Base-by-base conservation (phyloP, 208 protist genomes). In the Trypanosoma mega region DNA sequence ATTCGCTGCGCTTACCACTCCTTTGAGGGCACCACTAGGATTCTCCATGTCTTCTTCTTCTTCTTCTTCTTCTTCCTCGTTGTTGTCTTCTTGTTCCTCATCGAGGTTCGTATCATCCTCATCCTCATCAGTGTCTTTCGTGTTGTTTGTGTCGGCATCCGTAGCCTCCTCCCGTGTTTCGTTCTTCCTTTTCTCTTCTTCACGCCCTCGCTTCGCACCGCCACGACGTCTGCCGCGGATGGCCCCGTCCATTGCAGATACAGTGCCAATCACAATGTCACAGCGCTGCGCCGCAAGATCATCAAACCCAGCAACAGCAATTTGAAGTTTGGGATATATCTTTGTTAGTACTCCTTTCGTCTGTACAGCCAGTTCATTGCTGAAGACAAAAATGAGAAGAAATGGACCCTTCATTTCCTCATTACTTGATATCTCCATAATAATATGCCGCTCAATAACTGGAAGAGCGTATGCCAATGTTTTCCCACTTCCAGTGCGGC, bases 391-490 rank as follows among this genome's bases (percentile, higher is more conserved):
- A 36, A 96, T 75, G 0, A 96, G 58, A 50, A 92, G 36, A 57
- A 96, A 96, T 11, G 90, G 90, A 1, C 78, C 82, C 3, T 29
- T 41, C 5, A 44, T 24, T 3, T 24, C 44, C 26, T 51, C 23
- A 27, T 45, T 45, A 18, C 65, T 39, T 14, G 62, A 36, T 21
- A 52, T 60, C 62, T 87, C 80, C 5, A 90, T 23, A 24, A 92
- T 76, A 4, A 85, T 61, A 55, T 92, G 84, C 5, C 90, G 80
- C 68, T 94, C 85, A 45, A 97, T 80, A 46, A 96, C 75, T 6
- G 99, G 99, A 12, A 99, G 92, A 9, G 99, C 85, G 77, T 99
- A 99, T 14, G 98, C 97, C 0, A 99, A 69, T 30, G 99, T 99
- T 80, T 99, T 99, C 26, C 98, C 97, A 61, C 79, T 94, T 51